Percentiles rank a stretch among this genome's conserved stretches.
Conservation (phyloP, 2,329 filamentous ascomycete species). For the Fusarium acutatum region DNA sequence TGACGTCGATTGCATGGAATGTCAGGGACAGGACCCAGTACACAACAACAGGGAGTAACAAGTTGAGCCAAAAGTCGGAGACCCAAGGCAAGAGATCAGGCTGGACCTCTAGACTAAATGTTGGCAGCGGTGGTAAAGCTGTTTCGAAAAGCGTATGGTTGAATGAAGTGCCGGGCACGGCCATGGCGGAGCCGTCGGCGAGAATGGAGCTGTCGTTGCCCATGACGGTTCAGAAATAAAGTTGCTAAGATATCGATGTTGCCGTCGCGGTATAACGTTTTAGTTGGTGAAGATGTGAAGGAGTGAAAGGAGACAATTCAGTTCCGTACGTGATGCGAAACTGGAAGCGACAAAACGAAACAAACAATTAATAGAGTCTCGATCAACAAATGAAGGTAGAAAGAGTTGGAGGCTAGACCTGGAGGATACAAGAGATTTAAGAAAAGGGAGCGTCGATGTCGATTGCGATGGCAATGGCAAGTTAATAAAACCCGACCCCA, state of each 20-base stretch:
- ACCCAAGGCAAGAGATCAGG: conserved; percentile 79
- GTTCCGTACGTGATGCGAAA: conserved; percentile 3
- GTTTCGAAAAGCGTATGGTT: conserved; percentile 66
- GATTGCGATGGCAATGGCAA: conserved; percentile 21
- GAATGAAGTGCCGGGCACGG: conserved; percentile 36
- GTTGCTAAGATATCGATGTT: conserved; percentile 6
- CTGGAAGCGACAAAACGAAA: conserved; percentile 3
- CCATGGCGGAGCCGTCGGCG: conserved; percentile 51
- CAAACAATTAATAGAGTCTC: conserved; percentile 22
- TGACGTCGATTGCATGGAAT: conserved; percentile 87
- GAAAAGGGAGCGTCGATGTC: conserved; percentile 31
- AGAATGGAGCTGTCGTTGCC: conserved; percentile 48
- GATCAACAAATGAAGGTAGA: conserved; percentile 28
- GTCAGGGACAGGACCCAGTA: conserved; percentile 90
- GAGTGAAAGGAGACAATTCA: conserved; percentile 2
- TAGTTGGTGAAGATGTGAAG: background rate
- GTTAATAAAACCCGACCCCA: conserved; percentile 26
- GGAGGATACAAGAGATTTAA: conserved; percentile 25
- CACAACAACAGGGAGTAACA: conserved; percentile 79
- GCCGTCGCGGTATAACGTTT: conserved; percentile 12
- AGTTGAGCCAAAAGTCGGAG: conserved; percentile 81
- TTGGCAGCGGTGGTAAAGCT: conserved; percentile 80
- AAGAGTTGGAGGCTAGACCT: background rate
- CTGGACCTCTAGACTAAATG: conserved; percentile 77
- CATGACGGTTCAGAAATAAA: conserved; percentile 45